Evolutionary conservation across 257 asterid genomes (phyloP).

Genomic region (Paraleonurus japonicus): DNA sequence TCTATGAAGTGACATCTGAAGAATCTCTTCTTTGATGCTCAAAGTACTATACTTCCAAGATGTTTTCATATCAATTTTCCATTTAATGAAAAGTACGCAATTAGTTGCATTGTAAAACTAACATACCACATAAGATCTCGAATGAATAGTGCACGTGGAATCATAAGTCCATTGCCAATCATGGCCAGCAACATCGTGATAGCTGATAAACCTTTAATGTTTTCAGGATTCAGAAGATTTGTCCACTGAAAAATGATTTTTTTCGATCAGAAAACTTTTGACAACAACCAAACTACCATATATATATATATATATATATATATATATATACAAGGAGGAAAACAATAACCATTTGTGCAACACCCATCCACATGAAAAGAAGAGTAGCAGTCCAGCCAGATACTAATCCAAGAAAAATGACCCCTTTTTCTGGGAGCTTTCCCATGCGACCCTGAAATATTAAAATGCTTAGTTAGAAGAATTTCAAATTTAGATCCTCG

Average conservation of each 20-base stretch:
- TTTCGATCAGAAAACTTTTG: constrained; percentile 27
- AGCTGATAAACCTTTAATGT: constrained; percentile 84
- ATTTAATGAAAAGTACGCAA: constrained; percentile 7
- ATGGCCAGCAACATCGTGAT: constrained; percentile 91
- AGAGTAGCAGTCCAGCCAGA: constrained; percentile 98
- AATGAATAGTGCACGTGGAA: constrained; percentile 83
- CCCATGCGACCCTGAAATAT: constrained; percentile 73
- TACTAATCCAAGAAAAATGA: constrained; percentile 62
- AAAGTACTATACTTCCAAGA: constrained; percentile 5
- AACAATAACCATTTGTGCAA: constrained; percentile 71
- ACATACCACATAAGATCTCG: constrained; percentile 96
- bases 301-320: constrained; percentile 1
- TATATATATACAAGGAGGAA: background rate
- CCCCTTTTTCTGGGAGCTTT: constrained; percentile 72
- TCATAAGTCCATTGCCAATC: constrained; percentile 93
- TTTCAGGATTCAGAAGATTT: constrained; percentile 79
- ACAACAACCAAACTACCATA: constrained; percentile 8
- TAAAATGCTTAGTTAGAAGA: constrained; percentile 7
- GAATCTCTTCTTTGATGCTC: background rate
- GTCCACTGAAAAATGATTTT: constrained; percentile 63
- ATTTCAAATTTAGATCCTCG: background rate
- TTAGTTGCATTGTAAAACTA: constrained; percentile 4
- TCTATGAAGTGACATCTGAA: background rate
- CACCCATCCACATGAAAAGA: constrained; percentile 99
- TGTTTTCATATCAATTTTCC: background rate